Conservation (phyloP, 2,329 filamentous ascomycete species). For the Calonectria pauciramosa region DNA sequence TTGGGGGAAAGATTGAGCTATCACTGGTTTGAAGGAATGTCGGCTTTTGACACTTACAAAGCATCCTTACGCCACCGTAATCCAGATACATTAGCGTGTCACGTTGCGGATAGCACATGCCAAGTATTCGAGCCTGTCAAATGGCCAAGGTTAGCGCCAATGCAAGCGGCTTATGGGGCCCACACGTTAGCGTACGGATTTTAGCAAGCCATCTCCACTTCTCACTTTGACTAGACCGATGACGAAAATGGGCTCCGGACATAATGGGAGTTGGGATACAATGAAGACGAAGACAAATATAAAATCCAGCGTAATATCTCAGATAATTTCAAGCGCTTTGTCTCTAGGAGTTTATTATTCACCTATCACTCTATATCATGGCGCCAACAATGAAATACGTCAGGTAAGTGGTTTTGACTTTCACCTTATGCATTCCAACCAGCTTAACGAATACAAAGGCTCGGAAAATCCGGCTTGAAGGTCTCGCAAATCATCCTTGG, state of each 20-base stretch:
- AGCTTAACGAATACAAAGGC: background rate
- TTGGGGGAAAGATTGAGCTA: background rate
- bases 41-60: background rate
- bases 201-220: background rate
- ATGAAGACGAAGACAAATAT: background rate
- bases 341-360: background rate
- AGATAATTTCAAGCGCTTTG: background rate
- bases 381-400: constrained; percentile 13
- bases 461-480: constrained; percentile 12
- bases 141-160: background rate
- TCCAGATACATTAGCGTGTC: background rate
- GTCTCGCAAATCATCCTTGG: constrained; percentile 10
- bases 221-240: background rate
- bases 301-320: background rate
- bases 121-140: background rate
- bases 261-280: background rate
- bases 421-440: background rate
- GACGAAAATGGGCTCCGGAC: background rate
- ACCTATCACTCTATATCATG: background rate
- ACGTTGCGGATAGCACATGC: background rate
- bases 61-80: background rate
- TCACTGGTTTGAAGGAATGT: background rate
- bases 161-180: background rate
- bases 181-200: background rate
- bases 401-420: background rate